Conservation (phyloP, 441 rosid species). For the Raphanus hybrid region DNA sequence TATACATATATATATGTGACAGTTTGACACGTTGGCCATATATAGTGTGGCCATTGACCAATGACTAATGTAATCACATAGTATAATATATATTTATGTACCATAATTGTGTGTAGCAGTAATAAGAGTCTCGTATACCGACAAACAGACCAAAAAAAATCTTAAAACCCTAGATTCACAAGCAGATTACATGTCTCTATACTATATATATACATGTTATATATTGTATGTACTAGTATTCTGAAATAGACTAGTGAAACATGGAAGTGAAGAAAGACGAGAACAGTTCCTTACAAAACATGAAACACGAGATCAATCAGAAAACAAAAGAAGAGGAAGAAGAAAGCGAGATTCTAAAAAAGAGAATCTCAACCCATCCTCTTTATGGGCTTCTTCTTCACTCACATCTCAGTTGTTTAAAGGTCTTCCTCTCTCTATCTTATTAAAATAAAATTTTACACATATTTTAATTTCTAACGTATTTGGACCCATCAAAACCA, state of each 20-base stretch:
- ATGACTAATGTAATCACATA: conserved; percentile 9
- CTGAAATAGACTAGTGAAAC: conserved; percentile 16
- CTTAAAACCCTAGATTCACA: conserved; percentile 31
- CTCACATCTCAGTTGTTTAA: conserved; percentile 47
- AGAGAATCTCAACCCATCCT: conserved; percentile 51
- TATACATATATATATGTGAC: no score
- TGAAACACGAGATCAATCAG: conserved; percentile 20
- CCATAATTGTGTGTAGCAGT: conserved; percentile 21
- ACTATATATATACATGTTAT: not conserved
- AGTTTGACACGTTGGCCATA: conserved; percentile 15
- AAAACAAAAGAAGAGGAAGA: conserved; percentile 34
- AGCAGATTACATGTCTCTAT: conserved; percentile 16
- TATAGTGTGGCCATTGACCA: not conserved
- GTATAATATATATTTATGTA: not conserved
- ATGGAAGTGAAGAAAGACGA: conserved; percentile 40
- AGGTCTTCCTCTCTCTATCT: conserved; percentile 35
- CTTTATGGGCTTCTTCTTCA: conserved; percentile 46
- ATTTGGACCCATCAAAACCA: conserved; percentile 33
- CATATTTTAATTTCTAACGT: not conserved
- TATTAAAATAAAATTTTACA: not conserved
- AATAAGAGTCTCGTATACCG: conserved; percentile 29
- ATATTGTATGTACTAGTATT: conserved; percentile 3
- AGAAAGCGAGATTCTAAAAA: conserved; percentile 39
- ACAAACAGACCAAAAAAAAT: conserved; percentile 34
- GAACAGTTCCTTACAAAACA: conserved; percentile 23